A percentile compares a stretch with the other conserved stretches of the same genome.
These are phyloP conservation scores for Blastobotrys buckinghamii DNA, from an alignment of 1,139 yeast species.

Conservation along the genomic window DNA sequence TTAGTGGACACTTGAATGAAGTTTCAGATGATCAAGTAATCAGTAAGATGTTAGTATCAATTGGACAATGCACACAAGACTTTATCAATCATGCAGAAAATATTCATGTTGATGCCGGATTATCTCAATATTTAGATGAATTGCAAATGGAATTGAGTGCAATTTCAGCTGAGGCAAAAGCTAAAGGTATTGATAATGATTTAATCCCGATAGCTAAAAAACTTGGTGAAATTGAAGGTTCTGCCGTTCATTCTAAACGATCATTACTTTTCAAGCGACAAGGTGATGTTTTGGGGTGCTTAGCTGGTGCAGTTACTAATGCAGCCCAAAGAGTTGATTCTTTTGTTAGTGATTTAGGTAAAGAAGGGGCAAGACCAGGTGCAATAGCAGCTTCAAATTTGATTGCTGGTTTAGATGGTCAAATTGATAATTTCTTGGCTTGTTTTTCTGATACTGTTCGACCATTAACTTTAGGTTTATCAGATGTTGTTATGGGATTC, in stretches of 20 bases:
- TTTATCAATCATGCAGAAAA: neutral
- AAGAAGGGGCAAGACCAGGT: constrained; percentile 24
- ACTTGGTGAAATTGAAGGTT: neutral
- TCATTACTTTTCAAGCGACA: constrained; percentile 2
- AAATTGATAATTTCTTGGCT: constrained; percentile 30
- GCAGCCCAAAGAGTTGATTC: constrained; percentile 26
- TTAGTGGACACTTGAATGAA: neutral
- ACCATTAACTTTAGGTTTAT: constrained; percentile 26
- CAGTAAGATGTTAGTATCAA: constrained; percentile 19
- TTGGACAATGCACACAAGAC: constrained; percentile 30
- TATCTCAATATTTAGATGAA: neutral
- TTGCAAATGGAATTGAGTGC: neutral
- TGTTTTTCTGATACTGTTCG: constrained; percentile 23
- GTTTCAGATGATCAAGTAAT: neutral
- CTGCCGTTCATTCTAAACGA: neutral
- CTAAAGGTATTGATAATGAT: neutral
- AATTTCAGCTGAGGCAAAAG: neutral
- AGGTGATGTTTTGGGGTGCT: neutral
- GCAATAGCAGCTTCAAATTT: constrained; percentile 24
- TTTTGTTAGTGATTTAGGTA: constrained; percentile 21
- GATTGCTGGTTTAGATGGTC: constrained; percentile 32
- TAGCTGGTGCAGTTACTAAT: constrained; percentile 19
- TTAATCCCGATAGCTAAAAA: neutral
- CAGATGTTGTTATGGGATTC: constrained; percentile 22
- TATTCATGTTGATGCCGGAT: neutral